Conservation (phyloP, 2,329 filamentous ascomycete genomes). For the Beauveria pseudobassiana region DNA sequence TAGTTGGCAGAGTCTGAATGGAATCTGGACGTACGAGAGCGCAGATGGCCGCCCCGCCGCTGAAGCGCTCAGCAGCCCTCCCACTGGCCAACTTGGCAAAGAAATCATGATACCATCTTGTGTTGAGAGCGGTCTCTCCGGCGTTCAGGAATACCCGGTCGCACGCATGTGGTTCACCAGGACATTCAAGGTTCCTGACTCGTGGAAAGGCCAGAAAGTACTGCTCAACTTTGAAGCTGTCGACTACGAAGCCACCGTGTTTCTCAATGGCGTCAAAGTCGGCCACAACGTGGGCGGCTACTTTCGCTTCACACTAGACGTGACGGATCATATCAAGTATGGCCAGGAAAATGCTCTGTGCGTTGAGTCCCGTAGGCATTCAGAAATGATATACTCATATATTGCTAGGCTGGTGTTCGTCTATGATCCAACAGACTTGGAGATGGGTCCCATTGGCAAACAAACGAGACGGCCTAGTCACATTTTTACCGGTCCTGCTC, state of each 20-base stretch:
- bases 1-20: conserved; percentile 49
- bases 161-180: conserved; percentile 44
- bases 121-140: conserved; percentile 40
- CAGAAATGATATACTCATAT: neutral
- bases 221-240: conserved; percentile 52
- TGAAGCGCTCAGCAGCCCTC: conserved; percentile 15
- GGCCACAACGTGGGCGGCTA: conserved; percentile 54
- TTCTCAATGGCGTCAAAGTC: conserved; percentile 46
- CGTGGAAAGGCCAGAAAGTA: conserved; percentile 37
- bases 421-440: conserved; percentile 57
- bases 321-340: conserved; percentile 36
- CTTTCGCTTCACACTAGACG: conserved; percentile 52
- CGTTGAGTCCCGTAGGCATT: conserved; percentile 14
- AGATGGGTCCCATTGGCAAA: conserved; percentile 59
- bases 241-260: conserved; percentile 51
- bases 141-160: conserved; percentile 35
- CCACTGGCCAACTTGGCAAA: conserved; percentile 22
- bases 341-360: conserved; percentile 48
- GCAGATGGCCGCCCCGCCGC: conserved; percentile 17
- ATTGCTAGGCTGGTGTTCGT: conserved; percentile 48
- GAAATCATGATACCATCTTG: conserved; percentile 38
- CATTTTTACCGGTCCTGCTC: conserved; percentile 66
- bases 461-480: conserved; percentile 49
- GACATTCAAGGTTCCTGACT: conserved; percentile 39
- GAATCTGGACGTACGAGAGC: conserved; percentile 47